Base-by-base conservation (phyloP, 805 yeast genomes). In the Blastobotrys parvus region DNA sequence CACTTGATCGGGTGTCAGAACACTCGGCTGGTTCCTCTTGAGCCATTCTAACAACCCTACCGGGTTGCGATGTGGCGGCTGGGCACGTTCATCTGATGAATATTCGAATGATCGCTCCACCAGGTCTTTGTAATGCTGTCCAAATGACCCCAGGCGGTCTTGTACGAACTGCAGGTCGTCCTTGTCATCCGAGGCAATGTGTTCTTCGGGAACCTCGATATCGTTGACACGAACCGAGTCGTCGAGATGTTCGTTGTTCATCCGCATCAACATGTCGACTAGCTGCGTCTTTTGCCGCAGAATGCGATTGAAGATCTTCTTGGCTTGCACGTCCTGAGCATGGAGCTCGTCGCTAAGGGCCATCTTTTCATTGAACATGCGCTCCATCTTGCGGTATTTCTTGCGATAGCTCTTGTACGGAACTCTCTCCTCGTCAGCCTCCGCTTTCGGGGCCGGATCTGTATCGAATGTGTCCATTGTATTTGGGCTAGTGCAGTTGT, bases 11-110 rank as follows among this genome's bases (percentile, higher is more conserved):
- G 35, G 17, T 22, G 35, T 36, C 20, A 45, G 44, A 20, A 45
- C 44, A 10, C 38, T 38, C 11, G 49, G 49, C 35, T 48, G 48
- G 37, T 49, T 46, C 27, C 54, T 30, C 42, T 47, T 45, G 31
- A 48, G 42, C 54, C 54, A 51, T 30, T 51, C 51, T 13, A 41
- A 20, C 15, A 46, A 32, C 23, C 42, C 33, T 49, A 48, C 45
- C 3, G 53, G 53, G 38, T 51, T 46, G 18, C 34, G 29, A 7
- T 36, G 38, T 3, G 34, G 30, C 13, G 47, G 46, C 18, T 40
- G 44, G 4, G 39, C 23, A 5, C 39, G 46, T 25, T 51, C 54
- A 32, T 51, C 54, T 4, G 44, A 25, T 2, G 47, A 36, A 33
- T 30, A 45, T 19, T 44, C 50, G 42, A 30, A 45, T 2, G 43